phyloP scores from a whole-genome alignment of 1,284 basidiomycete species.

The Malassezia yamatoensis region DNA sequence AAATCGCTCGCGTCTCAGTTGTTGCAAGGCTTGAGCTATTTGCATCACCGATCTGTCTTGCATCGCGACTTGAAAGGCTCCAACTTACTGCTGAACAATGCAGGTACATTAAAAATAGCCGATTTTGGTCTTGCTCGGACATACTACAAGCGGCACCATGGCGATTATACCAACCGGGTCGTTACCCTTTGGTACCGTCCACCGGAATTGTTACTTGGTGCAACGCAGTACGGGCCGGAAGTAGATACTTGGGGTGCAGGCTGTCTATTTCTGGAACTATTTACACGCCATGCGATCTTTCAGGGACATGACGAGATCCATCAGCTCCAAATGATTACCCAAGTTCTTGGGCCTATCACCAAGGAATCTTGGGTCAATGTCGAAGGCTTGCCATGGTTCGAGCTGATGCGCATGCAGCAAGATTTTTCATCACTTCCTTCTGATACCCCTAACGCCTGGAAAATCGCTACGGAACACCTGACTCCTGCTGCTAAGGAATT shows the following conservation, averaged over 20 bases:
- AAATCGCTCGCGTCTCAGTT: slow-evolving; percentile 93
- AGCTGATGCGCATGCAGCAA: slow-evolving; percentile 53
- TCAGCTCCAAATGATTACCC: slow-evolving; percentile 85
- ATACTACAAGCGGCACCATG: slow-evolving; percentile 76
- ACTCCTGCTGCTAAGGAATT: slow-evolving; percentile 63
- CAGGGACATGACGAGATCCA: slow-evolving; percentile 95
- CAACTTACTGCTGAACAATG: slow-evolving; percentile 88
- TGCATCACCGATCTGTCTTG: slow-evolving; percentile 87
- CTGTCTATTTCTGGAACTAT: slow-evolving; percentile 96
- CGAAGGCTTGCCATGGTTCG: slow-evolving; percentile 85
- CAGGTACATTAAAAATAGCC: slow-evolving; percentile 84
- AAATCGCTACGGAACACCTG: slow-evolving; percentile 18
- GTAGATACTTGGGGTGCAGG: slow-evolving; percentile 99
- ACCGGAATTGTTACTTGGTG: slow-evolving; percentile 87
- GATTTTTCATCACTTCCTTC: not conserved
- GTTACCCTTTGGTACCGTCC: slow-evolving; percentile 99
- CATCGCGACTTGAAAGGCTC: slow-evolving; percentile 98
- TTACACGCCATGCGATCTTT: slow-evolving; percentile 84
- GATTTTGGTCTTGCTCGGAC: slow-evolving; percentile 97
- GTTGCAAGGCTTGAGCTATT: slow-evolving; percentile 80
- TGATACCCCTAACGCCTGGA: slow-evolving; percentile 54
- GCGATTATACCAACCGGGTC: slow-evolving; percentile 96
- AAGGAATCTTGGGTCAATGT: slow-evolving; percentile 73
- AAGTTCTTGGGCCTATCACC: slow-evolving; percentile 76
- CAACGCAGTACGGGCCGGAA: slow-evolving; percentile 90